Evolutionary conservation across 169 alveolate genomes (phyloP).

Genomic region (Eimeria sp.): DNA sequence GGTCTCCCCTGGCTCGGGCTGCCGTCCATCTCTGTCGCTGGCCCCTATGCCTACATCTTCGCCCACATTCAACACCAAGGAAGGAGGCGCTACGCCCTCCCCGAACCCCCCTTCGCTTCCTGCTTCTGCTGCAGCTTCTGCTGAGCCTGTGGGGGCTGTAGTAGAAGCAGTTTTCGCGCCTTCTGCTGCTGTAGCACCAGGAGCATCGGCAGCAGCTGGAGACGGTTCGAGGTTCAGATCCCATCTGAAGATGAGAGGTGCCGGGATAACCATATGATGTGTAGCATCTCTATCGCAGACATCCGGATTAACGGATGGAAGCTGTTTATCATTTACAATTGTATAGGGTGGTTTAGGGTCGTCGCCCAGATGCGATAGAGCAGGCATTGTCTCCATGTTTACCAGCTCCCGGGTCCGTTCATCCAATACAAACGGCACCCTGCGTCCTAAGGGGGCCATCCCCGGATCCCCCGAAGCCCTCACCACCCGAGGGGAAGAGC

Average conservation of each 20-base stretch:
- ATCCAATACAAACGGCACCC: neutral
- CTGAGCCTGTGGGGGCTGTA: neutral
- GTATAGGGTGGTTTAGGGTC: neutral
- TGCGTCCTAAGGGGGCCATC: neutral
- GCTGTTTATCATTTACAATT: neutral
- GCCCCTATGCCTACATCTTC: slow-evolving; percentile 60
- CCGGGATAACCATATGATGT: neutral
- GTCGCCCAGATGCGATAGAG: neutral
- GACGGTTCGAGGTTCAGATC: neutral
- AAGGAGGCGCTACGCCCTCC: neutral
- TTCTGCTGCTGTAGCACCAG: neutral
- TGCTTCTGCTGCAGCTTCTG: neutral
- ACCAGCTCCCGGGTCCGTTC: slow-evolving; percentile 15
- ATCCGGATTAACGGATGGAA: slow-evolving; percentile 15
- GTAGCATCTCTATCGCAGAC: slow-evolving; percentile 35
- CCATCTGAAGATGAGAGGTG: slow-evolving; percentile 33
- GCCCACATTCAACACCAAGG: neutral
- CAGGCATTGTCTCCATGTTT: neutral
- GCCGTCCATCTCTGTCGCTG: neutral
- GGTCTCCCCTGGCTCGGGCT: slow-evolving; percentile 11
- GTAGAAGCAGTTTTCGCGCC: neutral
- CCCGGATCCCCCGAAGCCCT: neutral
- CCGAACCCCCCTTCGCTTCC: neutral
- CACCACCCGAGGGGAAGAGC: slow-evolving; percentile 1
- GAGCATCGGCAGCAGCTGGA: neutral